Base-by-base conservation (phyloP, 257 asterid species). In the Penstemon eatonii region DNA sequence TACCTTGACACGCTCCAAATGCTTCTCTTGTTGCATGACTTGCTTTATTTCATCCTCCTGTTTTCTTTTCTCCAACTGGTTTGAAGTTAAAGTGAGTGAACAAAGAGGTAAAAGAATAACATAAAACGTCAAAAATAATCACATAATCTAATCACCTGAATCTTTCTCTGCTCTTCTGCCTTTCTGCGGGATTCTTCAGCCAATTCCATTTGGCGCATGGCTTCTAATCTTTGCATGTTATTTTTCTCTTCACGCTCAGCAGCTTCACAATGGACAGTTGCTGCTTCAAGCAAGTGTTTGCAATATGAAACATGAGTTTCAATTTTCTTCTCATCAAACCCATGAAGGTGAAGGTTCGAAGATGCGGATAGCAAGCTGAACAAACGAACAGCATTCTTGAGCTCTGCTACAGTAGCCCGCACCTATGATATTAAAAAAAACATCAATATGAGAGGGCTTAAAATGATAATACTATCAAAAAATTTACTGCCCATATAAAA, bases 281-380 rank as follows among this genome's bases (percentile, higher is more conserved):
- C 99, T 60, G 95, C 96, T 66, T 87, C 97, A 60, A 94, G 96
- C 83, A 91, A 83, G 79, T 87, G 97, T 83, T 89, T 87, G 86
- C 97, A 91, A 75, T 94, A 94, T 18, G 87, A 95, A 76, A 94
- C 99, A 63, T 94, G 99, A 70, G 99, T 94, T 70, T 87, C 97
- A 4, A 94, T 94, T 79, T 94, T 91, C 84, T 87, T 91, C 85
- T 94, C 99, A 70, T 94, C 99, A 78, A 93, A 90, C 61, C 99
- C 97, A 78, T 93, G 99, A 73, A 74, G 76, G 15, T 93, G 96
- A 73, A 85, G 97, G 76, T 90, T 83, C 66, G 97, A 87, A 60
- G 99, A 87, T 56, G 92, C 75, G 72, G 99, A 91, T 41, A 94
- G 80, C 80, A 94, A 68, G 85, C 95, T 85, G 87, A 94, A 94